These are phyloP conservation scores for Alectoria sarmentosa DNA, from an alignment of 495 filamentous ascomycete species.

Conservation along the genomic window DNA sequence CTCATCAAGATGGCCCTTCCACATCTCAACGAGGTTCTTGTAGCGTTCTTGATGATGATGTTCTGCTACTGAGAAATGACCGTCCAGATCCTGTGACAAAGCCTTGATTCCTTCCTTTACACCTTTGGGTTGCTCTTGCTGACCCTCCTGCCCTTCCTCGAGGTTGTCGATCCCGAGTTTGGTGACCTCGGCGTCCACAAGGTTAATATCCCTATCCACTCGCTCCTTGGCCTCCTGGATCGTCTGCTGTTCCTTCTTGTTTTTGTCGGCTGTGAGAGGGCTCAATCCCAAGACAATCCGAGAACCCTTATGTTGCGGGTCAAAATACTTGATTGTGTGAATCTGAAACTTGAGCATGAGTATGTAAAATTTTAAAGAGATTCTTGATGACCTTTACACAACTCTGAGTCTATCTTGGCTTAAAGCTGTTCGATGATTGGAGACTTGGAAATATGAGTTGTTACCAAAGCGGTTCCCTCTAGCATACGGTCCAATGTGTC, in stretches of 20 bases:
- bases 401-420: slow-evolving; percentile 19
- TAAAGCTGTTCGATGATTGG: slow-evolving; percentile 20
- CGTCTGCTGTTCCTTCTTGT: slow-evolving; percentile 5
- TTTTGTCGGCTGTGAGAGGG: slow-evolving; percentile 17
- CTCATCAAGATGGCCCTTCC: slow-evolving; percentile 17
- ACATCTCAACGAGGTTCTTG: slow-evolving; percentile 17
- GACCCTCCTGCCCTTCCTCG: slow-evolving; percentile 11
- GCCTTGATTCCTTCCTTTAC: no score
- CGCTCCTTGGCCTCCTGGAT: slow-evolving; percentile 12
- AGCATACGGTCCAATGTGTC: slow-evolving; percentile 19
- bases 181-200: slow-evolving; percentile 21
- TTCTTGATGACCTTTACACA: slow-evolving; percentile 6
- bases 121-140: no score
- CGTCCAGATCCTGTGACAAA: background rate
- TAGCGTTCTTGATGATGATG: slow-evolving; percentile 13
- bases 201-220: slow-evolving; percentile 16
- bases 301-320: slow-evolving; percentile 12
- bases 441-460: slow-evolving; percentile 16
- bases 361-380: slow-evolving; percentile 18
- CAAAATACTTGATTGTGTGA: slow-evolving; percentile 19
- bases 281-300: slow-evolving; percentile 17
- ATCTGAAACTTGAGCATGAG: slow-evolving; percentile 19
- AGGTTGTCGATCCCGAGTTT: slow-evolving; percentile 22
- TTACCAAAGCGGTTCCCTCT: slow-evolving; percentile 11
- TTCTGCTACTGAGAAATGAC: slow-evolving; percentile 6